Evolutionary conservation across 306 rosid species (phyloP), one percentile per base, ranked within the genome.

Genomic region (Malus asiatica): DNA sequence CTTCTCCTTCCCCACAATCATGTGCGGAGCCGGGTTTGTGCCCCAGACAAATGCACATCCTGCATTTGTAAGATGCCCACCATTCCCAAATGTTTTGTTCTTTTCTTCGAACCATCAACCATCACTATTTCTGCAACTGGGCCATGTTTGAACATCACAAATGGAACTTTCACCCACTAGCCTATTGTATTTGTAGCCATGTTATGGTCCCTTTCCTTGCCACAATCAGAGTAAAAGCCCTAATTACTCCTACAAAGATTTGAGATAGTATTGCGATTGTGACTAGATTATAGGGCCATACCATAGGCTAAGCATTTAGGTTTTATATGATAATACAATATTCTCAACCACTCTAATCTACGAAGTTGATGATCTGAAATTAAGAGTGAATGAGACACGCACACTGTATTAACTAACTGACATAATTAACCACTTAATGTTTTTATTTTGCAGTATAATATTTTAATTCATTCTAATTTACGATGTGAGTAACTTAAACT

Each of bases 1-100:
- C 8, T 22, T 53, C 80, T 51, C 23, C 65, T 76, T 3, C 87
- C 80, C 78, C 78, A 84, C 83, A 59, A 70, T 48, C 88, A 82
- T 91, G 89, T 82, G 89, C 79, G 55, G 19, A 83, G 89, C 40
- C 61, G 70, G 79, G 76, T 52, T 68, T 38, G 60, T 38, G 60
- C 35, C 67, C 52, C 18, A 65, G 90, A 88, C 91, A 90, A 74
- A 8, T 66, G 83, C 90, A 82, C 87, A 83, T 82, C 81, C 77
- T 42, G 73, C 15, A n/a, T 62, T 9, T 40, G 64, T 61, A 77
- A 81, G 81, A 78, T 78, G 81, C 71, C 71, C 61, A 60, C 71
- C 58, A 72, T 73, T 86, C 79, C 80, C 15, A 74, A 33, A 16
- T 79, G 83, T 70, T 65, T 79, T 79, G 55, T 63, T 59, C 16